Evolutionary conservation across 768 basidiomycete genomes (phyloP), one percentile per base, ranked within the genome.

Genomic region (Tephrocybe rancida): DNA sequence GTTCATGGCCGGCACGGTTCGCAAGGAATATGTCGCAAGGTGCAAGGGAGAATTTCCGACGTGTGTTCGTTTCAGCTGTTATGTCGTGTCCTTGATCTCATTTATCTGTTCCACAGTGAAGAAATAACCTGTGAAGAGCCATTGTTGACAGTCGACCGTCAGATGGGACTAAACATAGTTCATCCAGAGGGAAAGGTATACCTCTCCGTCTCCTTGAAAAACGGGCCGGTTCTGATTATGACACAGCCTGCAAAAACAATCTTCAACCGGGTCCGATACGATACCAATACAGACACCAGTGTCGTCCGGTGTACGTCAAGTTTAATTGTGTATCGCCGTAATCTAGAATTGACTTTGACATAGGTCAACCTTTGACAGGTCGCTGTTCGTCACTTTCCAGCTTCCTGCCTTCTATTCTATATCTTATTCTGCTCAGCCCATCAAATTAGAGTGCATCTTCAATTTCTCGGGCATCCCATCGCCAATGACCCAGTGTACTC

Each of bases 401-500:
- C 25, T 42, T 44, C 50, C 44, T 46, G 21, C 48, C 30, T 35
- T 54, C 48, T n/a, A n/a, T 52, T 37, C 60, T 3, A 18, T 45
- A 46, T 41, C 51, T 53, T 18, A 25, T 22, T 34, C 21, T 35
- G 35, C 18, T 58, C 59, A 97, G 95, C 97, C 0, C 97, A 99
- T 72, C 97, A 99, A 70, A 91, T 98, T 53, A 83, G 97, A 45
- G 96, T 99, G 3, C 97, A 99, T 65, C 81, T 99, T 2, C 97
- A 98, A 70, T 98, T 82, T 69, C 83, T 99, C 52, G 97, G 96
- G 1, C 76, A 91, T 65, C 89, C 97, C 0, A 94, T 99, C 57
- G 91, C 92, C 10, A 98, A 99, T 66, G 97, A 98, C 61, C 92
- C 95, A 2, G 81, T 98, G 2, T 99, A 99, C 70, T 88, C 89